Percentiles rank a stretch among this genome's conserved stretches.
Conservation (phyloP, 2,329 filamentous ascomycete genomes). For the Venturia carpophila region DNA sequence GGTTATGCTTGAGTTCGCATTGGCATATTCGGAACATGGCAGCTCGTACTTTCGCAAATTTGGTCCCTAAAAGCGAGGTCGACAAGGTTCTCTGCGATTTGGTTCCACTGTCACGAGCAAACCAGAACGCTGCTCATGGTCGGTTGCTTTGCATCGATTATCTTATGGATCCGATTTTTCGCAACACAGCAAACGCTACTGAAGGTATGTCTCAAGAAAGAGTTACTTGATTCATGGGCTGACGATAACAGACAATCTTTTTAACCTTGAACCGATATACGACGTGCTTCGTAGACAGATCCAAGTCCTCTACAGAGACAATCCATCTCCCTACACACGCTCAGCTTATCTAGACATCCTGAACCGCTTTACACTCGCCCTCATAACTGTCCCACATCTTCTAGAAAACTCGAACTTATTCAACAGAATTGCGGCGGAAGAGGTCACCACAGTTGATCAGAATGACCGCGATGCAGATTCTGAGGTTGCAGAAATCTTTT, state of each 20-base stretch:
- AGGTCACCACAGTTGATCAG: neutral
- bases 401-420: conserved; percentile 2
- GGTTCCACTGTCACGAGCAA: neutral
- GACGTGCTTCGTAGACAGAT: neutral
- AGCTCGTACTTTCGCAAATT: conserved; percentile 54
- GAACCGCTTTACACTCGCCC: conserved; percentile 1
- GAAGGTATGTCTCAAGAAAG: neutral
- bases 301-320: neutral
- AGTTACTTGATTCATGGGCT: neutral
- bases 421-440: conserved; percentile 2
- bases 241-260: neutral
- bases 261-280: conserved; percentile 9
- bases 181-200: neutral
- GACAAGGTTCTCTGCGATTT: neutral
- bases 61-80: conserved; percentile 22
- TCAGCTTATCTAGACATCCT: conserved; percentile 13
- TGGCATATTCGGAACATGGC: conserved; percentile 81
- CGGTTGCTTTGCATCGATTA: conserved; percentile 17
- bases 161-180: conserved; percentile 5
- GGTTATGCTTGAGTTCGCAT: conserved; percentile 58
- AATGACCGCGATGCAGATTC: conserved; percentile 7
- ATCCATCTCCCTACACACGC: conserved; percentile 10
- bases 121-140: conserved; percentile 16
- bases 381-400: neutral
- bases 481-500: conserved; percentile 10